These are phyloP conservation scores for Populus tremula DNA, from an alignment of 345 rosid genomes.

Conservation along the genomic window DNA sequence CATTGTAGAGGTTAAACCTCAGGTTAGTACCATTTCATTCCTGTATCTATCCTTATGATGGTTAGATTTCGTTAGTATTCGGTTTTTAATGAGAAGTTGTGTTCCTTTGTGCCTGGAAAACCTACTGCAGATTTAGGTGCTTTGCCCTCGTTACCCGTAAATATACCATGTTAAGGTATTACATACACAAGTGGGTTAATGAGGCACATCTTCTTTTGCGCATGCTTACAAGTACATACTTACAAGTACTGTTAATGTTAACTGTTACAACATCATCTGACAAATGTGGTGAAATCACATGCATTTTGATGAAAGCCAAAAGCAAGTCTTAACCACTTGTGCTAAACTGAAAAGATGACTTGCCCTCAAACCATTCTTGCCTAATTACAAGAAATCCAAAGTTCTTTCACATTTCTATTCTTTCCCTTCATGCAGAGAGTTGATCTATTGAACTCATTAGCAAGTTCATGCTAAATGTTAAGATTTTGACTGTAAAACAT, in stretches of 20 bases:
- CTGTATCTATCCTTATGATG: not conserved
- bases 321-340: not conserved
- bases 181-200: not conserved
- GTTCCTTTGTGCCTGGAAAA: not conserved
- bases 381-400: not conserved
- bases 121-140: not conserved
- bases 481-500: not conserved
- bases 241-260: not conserved
- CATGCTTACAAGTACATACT: not conserved
- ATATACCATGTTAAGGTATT: not conserved
- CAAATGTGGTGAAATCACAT: not conserved
- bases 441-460: not conserved
- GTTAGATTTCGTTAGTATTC: not conserved
- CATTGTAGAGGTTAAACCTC: slow-evolving; percentile 96
- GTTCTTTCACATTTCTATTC: not conserved
- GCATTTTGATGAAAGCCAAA: not conserved
- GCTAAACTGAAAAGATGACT: not conserved
- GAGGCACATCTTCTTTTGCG: not conserved
- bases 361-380: not conserved
- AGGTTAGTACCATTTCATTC: slow-evolving; percentile 44
- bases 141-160: not conserved
- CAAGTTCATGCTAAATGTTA: not conserved
- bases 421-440: not conserved
- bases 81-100: not conserved
- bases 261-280: not conserved